These are phyloP conservation scores for Datura wrightii DNA, from an alignment of 257 asterid genomes.

Conservation along the genomic window DNA sequence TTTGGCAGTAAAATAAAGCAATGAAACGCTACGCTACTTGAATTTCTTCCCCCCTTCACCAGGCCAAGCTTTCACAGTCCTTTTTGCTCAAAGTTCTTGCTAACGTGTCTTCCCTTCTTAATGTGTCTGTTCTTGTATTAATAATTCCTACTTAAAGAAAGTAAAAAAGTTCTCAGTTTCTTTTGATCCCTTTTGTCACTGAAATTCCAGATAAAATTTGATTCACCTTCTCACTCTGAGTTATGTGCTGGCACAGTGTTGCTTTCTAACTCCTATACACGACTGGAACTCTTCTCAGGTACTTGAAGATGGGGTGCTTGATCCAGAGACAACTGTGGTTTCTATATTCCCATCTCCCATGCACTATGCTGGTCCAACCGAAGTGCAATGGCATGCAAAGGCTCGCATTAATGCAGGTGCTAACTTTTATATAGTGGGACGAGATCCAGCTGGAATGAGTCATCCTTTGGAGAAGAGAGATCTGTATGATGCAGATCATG, in stretches of 20 bases:
- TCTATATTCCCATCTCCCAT: conserved; percentile 96
- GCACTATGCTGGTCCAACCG: conserved; percentile 98
- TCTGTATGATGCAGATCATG: conserved; percentile 93
- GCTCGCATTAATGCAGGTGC: conserved; percentile 97
- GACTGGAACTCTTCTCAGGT: conserved; percentile 48
- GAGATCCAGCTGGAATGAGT: conserved; percentile 97
- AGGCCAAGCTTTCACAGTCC: background rate
- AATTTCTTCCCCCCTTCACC: background rate
- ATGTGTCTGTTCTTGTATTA: background rate
- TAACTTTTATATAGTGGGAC: conserved; percentile 84
- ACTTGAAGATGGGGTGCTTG: conserved; percentile 89
- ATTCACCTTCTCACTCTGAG: background rate
- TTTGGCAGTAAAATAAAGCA: background rate
- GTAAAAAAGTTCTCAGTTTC: background rate
- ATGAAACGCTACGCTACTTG: background rate
- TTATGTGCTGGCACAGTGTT: background rate
- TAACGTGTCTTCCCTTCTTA: background rate
- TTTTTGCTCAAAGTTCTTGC: background rate
- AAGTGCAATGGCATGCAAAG: conserved; percentile 98
- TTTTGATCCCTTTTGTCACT: background rate
- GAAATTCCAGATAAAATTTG: conserved; percentile 3
- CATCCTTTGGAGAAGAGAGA: conserved; percentile 90
- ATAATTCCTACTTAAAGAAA: background rate
- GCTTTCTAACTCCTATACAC: background rate
- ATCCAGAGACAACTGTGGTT: conserved; percentile 93